Percentiles rank a stretch among this genome's conserved stretches.
phyloP scores from a whole-genome alignment of 495 filamentous ascomycete genomes.

The Hypoxylon cercidicola region DNA sequence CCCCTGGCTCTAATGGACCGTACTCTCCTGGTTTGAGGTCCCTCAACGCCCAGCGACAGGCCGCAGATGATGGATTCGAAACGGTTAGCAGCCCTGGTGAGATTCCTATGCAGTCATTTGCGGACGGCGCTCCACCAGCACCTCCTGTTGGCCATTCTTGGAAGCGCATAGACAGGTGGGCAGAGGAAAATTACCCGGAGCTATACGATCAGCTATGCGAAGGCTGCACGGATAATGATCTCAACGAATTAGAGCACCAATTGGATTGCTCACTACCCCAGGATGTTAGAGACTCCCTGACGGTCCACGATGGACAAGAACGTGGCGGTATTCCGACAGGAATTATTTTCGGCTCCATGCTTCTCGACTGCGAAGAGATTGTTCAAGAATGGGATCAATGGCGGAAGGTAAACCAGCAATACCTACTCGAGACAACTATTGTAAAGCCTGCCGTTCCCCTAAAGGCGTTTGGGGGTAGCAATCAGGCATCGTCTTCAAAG shows the following conservation, averaged over 20 bases:
- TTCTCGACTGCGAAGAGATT: conserved; percentile 98
- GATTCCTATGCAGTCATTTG: conserved; percentile 97
- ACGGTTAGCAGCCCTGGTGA: conserved; percentile 75
- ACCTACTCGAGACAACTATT: conserved; percentile 67
- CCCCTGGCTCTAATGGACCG: conserved; percentile 70
- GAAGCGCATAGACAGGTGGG: conserved; percentile 92
- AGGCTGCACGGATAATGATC: conserved; percentile 89
- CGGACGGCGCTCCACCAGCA: conserved; percentile 87
- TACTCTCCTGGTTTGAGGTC: conserved; percentile 95
- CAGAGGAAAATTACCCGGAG: conserved; percentile 94
- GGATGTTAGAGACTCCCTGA: conserved; percentile 91
- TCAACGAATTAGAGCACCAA: conserved; percentile 96
- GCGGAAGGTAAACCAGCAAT: conserved; percentile 91
- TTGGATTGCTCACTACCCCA: conserved; percentile 93
- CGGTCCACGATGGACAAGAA: conserved; percentile 95
- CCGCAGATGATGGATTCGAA: conserved; percentile 70
- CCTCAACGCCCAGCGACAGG: conserved; percentile 65
- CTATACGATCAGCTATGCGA: conserved; percentile 92
- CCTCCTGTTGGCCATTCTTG: conserved; percentile 90
- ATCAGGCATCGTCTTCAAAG: conserved; percentile 60
- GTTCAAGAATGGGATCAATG: conserved; percentile 98
- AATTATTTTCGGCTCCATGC: conserved; percentile 91
- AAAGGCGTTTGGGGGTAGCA: conserved; percentile 72
- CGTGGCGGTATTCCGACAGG: conserved; percentile 90
- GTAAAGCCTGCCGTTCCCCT: conserved; percentile 67